These are phyloP conservation scores for Catunica adiposa DNA, from an alignment of 2,329 filamentous ascomycete species.

Conservation along the genomic window DNA sequence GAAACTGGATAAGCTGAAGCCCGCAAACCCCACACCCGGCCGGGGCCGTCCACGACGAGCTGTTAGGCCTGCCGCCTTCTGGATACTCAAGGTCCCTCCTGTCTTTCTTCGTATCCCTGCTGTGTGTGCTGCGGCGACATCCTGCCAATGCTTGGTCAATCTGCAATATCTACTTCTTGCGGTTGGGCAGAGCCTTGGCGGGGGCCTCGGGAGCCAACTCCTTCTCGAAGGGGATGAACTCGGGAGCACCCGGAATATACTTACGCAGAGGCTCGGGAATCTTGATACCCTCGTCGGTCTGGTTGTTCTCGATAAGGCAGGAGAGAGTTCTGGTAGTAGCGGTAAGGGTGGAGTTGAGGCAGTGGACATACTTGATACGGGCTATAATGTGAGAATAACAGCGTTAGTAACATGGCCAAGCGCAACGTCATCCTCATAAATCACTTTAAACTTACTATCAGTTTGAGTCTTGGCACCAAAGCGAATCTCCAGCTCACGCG, in stretches of 20 bases:
- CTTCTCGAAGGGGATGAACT: slow-evolving; percentile 77
- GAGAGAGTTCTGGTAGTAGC: slow-evolving; percentile 86
- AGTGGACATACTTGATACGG: slow-evolving; percentile 86
- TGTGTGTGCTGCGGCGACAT: no score
- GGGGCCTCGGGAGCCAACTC: slow-evolving; percentile 58
- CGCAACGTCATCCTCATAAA: neutral
- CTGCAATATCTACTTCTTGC: slow-evolving; percentile 14
- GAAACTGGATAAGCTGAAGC: no score
- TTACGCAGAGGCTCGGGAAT: slow-evolving; percentile 73
- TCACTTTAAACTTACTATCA: slow-evolving; percentile 33
- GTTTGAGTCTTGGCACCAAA: slow-evolving; percentile 78
- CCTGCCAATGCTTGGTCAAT: neutral
- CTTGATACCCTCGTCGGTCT: slow-evolving; percentile 69
- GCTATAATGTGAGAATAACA: slow-evolving; percentile 1
- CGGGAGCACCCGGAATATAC: slow-evolving; percentile 77
- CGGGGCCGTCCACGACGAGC: no score
- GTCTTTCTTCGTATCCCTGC: no score
- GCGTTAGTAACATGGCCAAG: neutral
- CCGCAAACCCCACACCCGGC: no score
- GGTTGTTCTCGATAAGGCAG: slow-evolving; percentile 93
- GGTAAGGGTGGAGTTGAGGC: slow-evolving; percentile 75
- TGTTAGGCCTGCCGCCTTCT: no score
- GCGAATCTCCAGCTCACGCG: slow-evolving; percentile 79
- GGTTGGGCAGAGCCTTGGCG: slow-evolving; percentile 20
- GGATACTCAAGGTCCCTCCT: no score